These are phyloP conservation scores for Thelonectria blattea DNA, from an alignment of 2,329 filamentous ascomycete species.

Conservation along the genomic window DNA sequence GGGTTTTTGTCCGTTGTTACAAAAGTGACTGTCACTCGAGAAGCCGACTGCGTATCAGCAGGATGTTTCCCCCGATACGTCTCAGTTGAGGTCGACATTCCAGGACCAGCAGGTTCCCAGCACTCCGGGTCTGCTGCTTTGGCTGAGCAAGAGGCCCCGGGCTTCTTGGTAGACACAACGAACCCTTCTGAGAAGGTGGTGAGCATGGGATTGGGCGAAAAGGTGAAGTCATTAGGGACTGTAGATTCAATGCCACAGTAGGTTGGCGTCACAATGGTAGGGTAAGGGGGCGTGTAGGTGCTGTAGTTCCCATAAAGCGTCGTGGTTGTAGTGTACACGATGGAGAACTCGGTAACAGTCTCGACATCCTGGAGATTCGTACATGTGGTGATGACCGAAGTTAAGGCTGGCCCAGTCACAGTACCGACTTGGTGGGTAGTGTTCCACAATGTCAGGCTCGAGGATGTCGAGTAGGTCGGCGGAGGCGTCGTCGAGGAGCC, in stretches of 20 bases:
- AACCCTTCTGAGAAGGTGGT: conserved; percentile 1
- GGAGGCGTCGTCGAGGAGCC: conserved; percentile 1
- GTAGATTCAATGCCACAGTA: conserved; percentile 43
- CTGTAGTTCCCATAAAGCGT: conserved; percentile 54
- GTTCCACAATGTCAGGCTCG: conserved; percentile 24
- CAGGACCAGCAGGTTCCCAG: conserved; percentile 3
- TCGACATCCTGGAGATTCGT: conserved; percentile 40
- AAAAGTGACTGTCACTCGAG: conserved; percentile 48
- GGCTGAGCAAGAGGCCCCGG: conserved; percentile 15
- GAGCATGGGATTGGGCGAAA: background rate
- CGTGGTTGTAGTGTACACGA: conserved; percentile 56
- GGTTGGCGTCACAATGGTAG: conserved; percentile 47
- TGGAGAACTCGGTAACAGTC: conserved; percentile 48
- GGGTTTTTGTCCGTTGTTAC: conserved; percentile 63
- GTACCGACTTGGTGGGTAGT: conserved; percentile 20
- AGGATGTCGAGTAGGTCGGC: conserved; percentile 1
- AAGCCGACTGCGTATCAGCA: conserved; percentile 20
- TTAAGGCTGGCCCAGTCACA: conserved; percentile 23
- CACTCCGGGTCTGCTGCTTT: conserved; percentile 6
- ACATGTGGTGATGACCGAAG: conserved; percentile 38
- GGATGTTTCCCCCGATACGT: conserved; percentile 10
- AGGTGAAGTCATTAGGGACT: background rate
- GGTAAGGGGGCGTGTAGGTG: conserved; percentile 55
- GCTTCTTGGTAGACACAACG: conserved; percentile 22
- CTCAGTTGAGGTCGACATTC: conserved; percentile 12